Percentiles rank a stretch among this genome's conserved stretches.
Conservation (phyloP, 148 eudicot genomes). For the Rhododendron griersonianum region DNA sequence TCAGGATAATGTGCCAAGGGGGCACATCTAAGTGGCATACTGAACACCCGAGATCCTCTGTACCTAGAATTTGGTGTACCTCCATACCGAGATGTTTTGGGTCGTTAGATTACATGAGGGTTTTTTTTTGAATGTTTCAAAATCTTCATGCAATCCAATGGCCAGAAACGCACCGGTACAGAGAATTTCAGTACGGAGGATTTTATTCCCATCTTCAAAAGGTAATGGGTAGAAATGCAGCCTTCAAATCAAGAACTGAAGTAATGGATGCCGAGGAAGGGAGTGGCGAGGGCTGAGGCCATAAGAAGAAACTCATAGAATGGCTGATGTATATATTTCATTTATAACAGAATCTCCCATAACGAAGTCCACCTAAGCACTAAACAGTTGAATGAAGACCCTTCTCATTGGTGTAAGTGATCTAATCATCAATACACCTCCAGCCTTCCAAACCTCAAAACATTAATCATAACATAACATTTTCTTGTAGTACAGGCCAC, state of each 20-base stretch:
- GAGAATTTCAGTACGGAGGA: no score
- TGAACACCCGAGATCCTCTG: not conserved
- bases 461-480: not conserved
- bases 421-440: not conserved
- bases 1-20: not conserved
- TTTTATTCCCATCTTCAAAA: not conserved
- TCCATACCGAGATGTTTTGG: not conserved
- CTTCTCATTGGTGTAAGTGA: not conserved
- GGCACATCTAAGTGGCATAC: not conserved
- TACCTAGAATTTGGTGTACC: not conserved
- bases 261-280: not conserved
- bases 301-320: not conserved
- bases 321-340: not conserved
- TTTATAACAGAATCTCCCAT: not conserved
- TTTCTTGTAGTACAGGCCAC: not conserved
- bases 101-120: not conserved
- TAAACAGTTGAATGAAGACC: not conserved
- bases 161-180: not conserved
- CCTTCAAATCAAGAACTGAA: not conserved
- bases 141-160: not conserved
- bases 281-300: not conserved
- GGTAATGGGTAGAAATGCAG: not conserved
- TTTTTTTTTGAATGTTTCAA: not conserved
- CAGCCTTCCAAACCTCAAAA: not conserved
- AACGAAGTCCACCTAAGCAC: not conserved